Base-by-base conservation (phyloP, 140 eudicot species). In the Bidens hawaiensis region DNA sequence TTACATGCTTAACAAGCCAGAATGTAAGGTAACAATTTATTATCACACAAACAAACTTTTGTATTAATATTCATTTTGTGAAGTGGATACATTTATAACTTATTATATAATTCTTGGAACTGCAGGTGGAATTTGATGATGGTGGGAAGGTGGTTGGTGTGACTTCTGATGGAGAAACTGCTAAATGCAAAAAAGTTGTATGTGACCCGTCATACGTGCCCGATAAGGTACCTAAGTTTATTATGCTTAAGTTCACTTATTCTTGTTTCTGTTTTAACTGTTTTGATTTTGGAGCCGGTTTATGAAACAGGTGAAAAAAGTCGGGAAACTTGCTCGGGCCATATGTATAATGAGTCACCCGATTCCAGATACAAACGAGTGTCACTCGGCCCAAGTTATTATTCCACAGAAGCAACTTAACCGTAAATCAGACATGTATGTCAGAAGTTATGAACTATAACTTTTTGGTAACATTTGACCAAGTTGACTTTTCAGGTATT, bases 271-370 rank as follows among this genome's bases (percentile, higher is more conserved):
- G 16, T 30, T 25, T 27, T 50, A 48, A 41, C 21, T 42, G 28
- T 62, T 22, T n/a, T 62, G 14, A 66, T 18, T 18, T 59, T 15
- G 31, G 51, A 60, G 23, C 60, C 6, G 17, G 57, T 54, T 50
- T 42, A 12, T 38, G 60, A 41, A 27, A 68, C 83, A 90, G 95
- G 95, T 79, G 16, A 40, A 77, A 45, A 90, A 86, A 72, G 95
- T 86, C 11, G 97, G 97, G 10, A 90, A 82, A 55, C 95, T 90
- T 63, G 93, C 95, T 18, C 87, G 95, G 67, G 97, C 97, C 64
- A 79, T 90, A 74, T 86, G 94, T 52, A 86, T 90, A 71, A 90
- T 90, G 97, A 90, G 95, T 75, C 97, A 90, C 74, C 87, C 90
- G 0, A 90, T 90, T 50, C 97, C 97, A 25, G 94, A 86, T 67